Percentiles rank a stretch among this genome's conserved stretches.
phyloP scores from a whole-genome alignment of 371 early-diverging fungal genomes.

The Circinella umbellata region DNA sequence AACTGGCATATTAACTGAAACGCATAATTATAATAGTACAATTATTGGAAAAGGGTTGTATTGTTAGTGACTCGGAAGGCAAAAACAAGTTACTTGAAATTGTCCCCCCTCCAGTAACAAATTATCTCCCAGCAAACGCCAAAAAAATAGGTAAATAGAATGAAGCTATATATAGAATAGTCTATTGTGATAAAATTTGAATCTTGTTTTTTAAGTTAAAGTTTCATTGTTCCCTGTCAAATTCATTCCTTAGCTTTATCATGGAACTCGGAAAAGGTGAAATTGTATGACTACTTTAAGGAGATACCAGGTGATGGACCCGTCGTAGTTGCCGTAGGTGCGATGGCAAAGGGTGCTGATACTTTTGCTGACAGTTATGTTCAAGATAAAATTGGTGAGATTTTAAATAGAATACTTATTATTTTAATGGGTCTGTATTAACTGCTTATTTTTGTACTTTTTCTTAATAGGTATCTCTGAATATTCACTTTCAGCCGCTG shows the following conservation, averaged over 20 bases:
- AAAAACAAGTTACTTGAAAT: constrained; percentile 92
- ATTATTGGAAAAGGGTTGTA: constrained; percentile 94
- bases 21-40: constrained; percentile 68
- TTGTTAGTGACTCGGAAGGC: constrained; percentile 69
- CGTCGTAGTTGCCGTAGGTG: constrained; percentile 92
- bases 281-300: constrained; percentile 76
- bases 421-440: background rate
- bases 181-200: too few species aligned
- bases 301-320: constrained; percentile 71
- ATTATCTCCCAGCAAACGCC: constrained; percentile 87
- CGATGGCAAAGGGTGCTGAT: constrained; percentile 95
- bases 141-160: constrained; percentile 73
- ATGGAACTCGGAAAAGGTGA: constrained; percentile 86
- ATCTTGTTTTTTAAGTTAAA: too few species aligned
- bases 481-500: constrained; percentile 86
- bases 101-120: constrained; percentile 90
- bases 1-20: too few species aligned
- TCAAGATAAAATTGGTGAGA: constrained; percentile 84
- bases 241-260: constrained; percentile 72
- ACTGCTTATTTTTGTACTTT: background rate
- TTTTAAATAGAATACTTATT: background rate
- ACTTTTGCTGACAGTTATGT: constrained; percentile 90
- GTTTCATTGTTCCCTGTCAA: background rate
- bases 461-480: constrained; percentile 75
- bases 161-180: too few species aligned